Percentiles rank a stretch among this genome's conserved stretches.
These are phyloP conservation scores for Gentiana dahurica DNA, from an alignment of 257 asterid genomes.

Conservation along the genomic window DNA sequence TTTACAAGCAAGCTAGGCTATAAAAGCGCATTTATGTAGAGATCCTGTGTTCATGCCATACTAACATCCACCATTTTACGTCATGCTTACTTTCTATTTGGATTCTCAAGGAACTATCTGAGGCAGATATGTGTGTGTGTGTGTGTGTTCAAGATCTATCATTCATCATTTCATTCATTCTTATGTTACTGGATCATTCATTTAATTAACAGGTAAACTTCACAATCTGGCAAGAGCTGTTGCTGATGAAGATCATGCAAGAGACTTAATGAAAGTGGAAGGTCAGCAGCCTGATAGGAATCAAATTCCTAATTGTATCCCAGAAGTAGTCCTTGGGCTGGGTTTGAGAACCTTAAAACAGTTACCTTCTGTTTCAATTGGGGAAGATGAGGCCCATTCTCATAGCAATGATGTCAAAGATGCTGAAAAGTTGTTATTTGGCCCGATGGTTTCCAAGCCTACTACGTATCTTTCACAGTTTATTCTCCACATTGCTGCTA, in stretches of 20 bases:
- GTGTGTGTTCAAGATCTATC: background rate
- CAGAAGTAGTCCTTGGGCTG: constrained; percentile 70
- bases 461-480: constrained; percentile 90
- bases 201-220: constrained; percentile 62
- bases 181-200: constrained; percentile 8
- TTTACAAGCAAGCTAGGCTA: too few species aligned
- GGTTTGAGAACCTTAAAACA: constrained; percentile 70
- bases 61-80: too few species aligned
- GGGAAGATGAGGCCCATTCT: constrained; percentile 43
- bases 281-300: constrained; percentile 50
- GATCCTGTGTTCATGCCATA: too few species aligned
- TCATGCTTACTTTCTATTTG: background rate
- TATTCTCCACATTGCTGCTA: constrained; percentile 93
- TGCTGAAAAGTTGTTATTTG: constrained; percentile 64
- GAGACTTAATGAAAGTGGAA: constrained; percentile 50
- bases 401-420: constrained; percentile 70
- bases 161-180: background rate
- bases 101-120: background rate
- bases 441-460: constrained; percentile 63
- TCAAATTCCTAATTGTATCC: constrained; percentile 39
- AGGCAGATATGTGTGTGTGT: background rate
- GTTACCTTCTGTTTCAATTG: constrained; percentile 28
- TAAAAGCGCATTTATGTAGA: too few species aligned
- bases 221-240: constrained; percentile 96
- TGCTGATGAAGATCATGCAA: constrained; percentile 86